Evolutionary conservation across 768 basidiomycete species (phyloP).

Genomic region (Agrocybe praecox): DNA sequence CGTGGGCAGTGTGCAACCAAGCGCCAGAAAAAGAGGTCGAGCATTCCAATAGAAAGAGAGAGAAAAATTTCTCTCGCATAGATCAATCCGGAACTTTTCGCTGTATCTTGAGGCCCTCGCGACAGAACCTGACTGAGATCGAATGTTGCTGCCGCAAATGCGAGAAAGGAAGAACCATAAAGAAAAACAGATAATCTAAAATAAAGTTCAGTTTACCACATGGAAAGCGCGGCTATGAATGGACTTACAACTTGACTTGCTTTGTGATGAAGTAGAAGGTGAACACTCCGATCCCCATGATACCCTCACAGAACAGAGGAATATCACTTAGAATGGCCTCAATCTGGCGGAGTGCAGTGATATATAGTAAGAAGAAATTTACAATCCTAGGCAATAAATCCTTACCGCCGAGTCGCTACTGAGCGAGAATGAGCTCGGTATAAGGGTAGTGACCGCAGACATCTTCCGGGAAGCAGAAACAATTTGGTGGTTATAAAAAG

Average conservation of each 20-base stretch:
- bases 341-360: slow-evolving; percentile 42
- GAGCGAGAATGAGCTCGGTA: slow-evolving; percentile 31
- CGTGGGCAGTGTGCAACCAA: slow-evolving; percentile 62
- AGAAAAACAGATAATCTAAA: slow-evolving; percentile 40
- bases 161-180: slow-evolving; percentile 56
- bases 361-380: too few relatives aligned
- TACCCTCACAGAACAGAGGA: slow-evolving; percentile 66
- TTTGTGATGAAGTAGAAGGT: slow-evolving; percentile 56
- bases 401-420: slow-evolving; percentile 37
- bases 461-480: slow-evolving; percentile 5
- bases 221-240: neutral
- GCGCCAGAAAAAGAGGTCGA: slow-evolving; percentile 71
- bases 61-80: slow-evolving; percentile 61
- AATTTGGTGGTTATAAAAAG: neutral
- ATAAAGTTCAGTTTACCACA: slow-evolving; percentile 31
- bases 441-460: slow-evolving; percentile 11
- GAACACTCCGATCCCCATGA: slow-evolving; percentile 64
- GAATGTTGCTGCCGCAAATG: slow-evolving; percentile 63
- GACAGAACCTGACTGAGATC: slow-evolving; percentile 61
- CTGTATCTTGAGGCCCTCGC: slow-evolving; percentile 29
- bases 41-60: slow-evolving; percentile 56
- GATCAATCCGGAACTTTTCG: slow-evolving; percentile 27
- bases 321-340: slow-evolving; percentile 62
- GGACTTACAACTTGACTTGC: slow-evolving; percentile 47
- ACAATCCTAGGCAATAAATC: neutral